Percentiles rank a stretch among this genome's conserved stretches.
These are phyloP conservation scores for Blastocladiella emersonii DNA, from an alignment of 371 early-diverging fungal species.

Conservation along the genomic window DNA sequence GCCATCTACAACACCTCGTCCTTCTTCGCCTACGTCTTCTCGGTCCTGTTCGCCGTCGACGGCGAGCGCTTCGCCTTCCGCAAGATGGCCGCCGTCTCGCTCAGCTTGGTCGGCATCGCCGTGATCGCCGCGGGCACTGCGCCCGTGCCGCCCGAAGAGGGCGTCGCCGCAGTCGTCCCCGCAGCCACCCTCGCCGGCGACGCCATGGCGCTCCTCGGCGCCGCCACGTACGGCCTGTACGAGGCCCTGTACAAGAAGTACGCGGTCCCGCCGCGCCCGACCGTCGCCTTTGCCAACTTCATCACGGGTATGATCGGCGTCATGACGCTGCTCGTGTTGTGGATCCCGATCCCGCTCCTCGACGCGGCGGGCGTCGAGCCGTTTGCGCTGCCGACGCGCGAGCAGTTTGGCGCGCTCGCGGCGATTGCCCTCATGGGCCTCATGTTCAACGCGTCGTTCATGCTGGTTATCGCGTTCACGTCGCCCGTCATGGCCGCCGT, in stretches of 20 bases:
- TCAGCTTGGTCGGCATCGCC: constrained; percentile 53
- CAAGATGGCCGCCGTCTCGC: constrained; percentile 46
- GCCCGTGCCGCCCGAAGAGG: too few species aligned
- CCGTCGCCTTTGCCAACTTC: constrained; percentile 53
- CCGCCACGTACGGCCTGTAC: constrained; percentile 43
- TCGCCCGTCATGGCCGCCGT: constrained; percentile 70
- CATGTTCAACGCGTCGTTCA: constrained; percentile 58
- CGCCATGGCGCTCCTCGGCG: constrained; percentile 33
- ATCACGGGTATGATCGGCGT: constrained; percentile 48
- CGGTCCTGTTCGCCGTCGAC: constrained; percentile 35
- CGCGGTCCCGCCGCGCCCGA: constrained; percentile 39
- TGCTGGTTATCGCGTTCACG: constrained; percentile 60
- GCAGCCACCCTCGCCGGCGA: constrained; percentile 18
- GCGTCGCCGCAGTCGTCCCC: too few species aligned
- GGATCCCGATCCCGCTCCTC: constrained; percentile 62
- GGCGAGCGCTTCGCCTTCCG: constrained; percentile 36
- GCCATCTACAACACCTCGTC: constrained; percentile 70
- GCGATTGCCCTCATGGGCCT: constrained; percentile 54
- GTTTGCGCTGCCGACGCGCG: constrained; percentile 44
- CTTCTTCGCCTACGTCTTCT: constrained; percentile 67
- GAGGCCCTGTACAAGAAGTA: constrained; percentile 69
- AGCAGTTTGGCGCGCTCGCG: constrained; percentile 35
- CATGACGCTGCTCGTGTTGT: constrained; percentile 38
- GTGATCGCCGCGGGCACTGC: constrained; percentile 23
- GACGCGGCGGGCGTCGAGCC: constrained; percentile 43